Base-by-base conservation (phyloP, 2,329 filamentous ascomycete species). In the Monilinia fructicola region DNA sequence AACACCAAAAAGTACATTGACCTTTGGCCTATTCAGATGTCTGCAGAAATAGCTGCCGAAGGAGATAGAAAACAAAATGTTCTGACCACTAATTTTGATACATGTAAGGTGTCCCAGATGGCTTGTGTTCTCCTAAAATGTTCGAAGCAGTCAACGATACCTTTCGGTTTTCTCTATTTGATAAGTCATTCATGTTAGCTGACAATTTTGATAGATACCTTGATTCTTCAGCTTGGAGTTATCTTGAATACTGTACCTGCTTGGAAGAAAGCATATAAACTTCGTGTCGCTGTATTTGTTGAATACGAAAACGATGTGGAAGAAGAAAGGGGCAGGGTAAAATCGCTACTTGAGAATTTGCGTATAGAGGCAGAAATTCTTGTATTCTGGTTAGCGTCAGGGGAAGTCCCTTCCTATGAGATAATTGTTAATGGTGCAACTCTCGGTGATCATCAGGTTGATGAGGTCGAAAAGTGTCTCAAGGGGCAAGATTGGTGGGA, bases 1-100 rank as follows among this genome's bases (percentile, higher is more conserved):
- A 86, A 88, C 64, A 81, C 80, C 4, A 94, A 94, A 75, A 91
- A 87, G 73, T 94, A 89, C 73, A 91, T 96, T 69, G 92, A 96
- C 74, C 79, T 96, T 5, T 96, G 92, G 92, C 92, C 92, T 0
- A 95, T 96, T 64, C 93, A 96, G 71, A 96, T 96, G 91, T 94
- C 92, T 7, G 92, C 92, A 1, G 91, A 94, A 73, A 85, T 95
- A 44, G 85, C 87, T 0, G 82, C 89, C 1, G 87, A 89, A 70
- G 84, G 83, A 1, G 85, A 87, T 74, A 87, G 83, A 69, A 84
- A 83, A 68, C 80, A 83, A 69, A 87, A 86, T 72, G 82, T 95
- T 7, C 77, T 94, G 65, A 96, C 92, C 0, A 95, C 91, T 0
- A 96, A 96, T 71, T 96, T 96, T 76, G 92, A 96, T 76, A 96